Percentiles rank a stretch among this genome's conserved stretches.
These are phyloP conservation scores for Porogramme epimiltina DNA, from an alignment of 1,284 basidiomycete genomes.

Conservation along the genomic window DNA sequence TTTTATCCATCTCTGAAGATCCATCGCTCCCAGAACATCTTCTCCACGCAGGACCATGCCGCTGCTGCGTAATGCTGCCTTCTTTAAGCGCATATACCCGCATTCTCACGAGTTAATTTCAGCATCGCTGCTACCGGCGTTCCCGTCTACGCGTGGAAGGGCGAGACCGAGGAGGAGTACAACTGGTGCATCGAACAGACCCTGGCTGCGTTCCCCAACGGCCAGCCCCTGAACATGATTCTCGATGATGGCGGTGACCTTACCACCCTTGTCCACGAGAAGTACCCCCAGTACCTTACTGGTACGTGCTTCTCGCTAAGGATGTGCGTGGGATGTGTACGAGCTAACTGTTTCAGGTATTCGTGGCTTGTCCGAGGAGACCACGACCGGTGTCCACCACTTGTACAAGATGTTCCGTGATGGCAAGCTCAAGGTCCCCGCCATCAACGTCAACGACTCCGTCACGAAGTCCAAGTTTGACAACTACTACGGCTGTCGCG, in stretches of 20 bases:
- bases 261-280: conserved; percentile 94
- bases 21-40: conserved; percentile 80
- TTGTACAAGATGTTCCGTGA: conserved; percentile 97
- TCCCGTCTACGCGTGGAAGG: conserved; percentile 99
- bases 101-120: conserved; percentile 4
- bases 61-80: conserved; percentile 93
- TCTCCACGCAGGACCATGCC: conserved; percentile 99
- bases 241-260: conserved; percentile 99
- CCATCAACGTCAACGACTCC: conserved; percentile 99
- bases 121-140: conserved; percentile 97
- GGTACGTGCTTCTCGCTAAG: conserved; percentile 43
- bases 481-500: conserved; percentile 97
- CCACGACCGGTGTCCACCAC: conserved; percentile 99
- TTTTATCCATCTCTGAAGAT: not conserved
- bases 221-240: conserved; percentile 96
- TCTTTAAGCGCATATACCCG: not conserved
- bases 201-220: conserved; percentile 77
- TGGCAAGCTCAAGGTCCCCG: conserved; percentile 95
- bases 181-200: conserved; percentile 98
- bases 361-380: conserved; percentile 97
- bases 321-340: not conserved
- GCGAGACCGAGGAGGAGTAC: conserved; percentile 99
- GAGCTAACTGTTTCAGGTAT: conserved; percentile 53
- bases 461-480: conserved; percentile 99
- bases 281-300: conserved; percentile 87